A percentile compares a stretch with the other conserved stretches of the same genome.
phyloP scores from a whole-genome alignment of 23 red algal genomes.

The Chondrus crispus region DNA sequence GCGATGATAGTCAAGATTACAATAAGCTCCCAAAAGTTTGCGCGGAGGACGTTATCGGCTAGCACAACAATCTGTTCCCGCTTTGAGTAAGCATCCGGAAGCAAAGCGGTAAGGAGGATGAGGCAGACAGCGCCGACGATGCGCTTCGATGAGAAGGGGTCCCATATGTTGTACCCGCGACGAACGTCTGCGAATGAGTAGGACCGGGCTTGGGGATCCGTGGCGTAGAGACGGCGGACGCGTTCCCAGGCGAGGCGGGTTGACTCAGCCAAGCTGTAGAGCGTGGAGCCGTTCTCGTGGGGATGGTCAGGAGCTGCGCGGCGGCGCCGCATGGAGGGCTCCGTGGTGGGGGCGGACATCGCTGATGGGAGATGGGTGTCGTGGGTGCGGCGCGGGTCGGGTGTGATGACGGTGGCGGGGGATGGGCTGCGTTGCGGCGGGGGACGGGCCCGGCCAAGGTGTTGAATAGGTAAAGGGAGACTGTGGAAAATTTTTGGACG shows the following conservation, averaged over 20 bases:
- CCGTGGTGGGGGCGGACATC: conserved; percentile 5
- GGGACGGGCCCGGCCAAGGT: too few relatives aligned
- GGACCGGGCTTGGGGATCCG: conserved; percentile 72
- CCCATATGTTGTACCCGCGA: conserved; percentile 75
- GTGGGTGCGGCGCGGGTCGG: too few relatives aligned
- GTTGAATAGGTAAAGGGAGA: too few relatives aligned
- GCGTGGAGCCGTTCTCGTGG: conserved; percentile 49
- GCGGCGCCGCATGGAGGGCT: conserved; percentile 3
- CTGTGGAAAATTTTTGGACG: too few relatives aligned
- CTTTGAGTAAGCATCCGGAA: conserved; percentile 46
- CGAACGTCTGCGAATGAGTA: conserved; percentile 78
- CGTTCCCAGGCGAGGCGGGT: conserved; percentile 86
- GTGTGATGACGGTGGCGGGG: too few relatives aligned
- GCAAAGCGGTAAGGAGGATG: conserved; percentile 31
- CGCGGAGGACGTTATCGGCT: background rate
- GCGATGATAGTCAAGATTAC: conserved; percentile 24
- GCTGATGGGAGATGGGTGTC: too few relatives aligned
- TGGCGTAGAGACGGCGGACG: conserved; percentile 73
- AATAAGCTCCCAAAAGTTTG: conserved; percentile 44
- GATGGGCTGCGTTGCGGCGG: too few relatives aligned
- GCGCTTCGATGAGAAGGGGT: conserved; percentile 72
- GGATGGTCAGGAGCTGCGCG: conserved; percentile 1
- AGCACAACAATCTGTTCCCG: conserved; percentile 25
- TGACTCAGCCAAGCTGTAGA: conserved; percentile 75
- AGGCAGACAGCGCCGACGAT: conserved; percentile 55